Percentiles rank a stretch among this genome's conserved stretches.
phyloP scores from a whole-genome alignment of 495 filamentous ascomycete species.

The Aspergillus leporis region DNA sequence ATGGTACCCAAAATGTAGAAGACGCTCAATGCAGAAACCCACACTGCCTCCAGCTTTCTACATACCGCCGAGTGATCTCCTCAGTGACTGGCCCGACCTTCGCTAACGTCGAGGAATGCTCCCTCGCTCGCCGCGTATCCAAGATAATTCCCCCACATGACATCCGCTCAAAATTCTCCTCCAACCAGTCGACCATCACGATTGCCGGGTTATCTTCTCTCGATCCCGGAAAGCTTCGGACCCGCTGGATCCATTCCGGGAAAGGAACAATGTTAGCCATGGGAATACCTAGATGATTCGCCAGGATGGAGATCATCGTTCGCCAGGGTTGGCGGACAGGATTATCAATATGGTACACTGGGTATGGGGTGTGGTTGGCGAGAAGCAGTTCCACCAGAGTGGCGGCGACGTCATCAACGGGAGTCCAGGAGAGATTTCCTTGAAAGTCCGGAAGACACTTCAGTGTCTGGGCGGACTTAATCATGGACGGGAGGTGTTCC shows the following conservation, averaged over 20 bases:
- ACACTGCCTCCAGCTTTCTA: constrained; percentile 5
- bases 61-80: constrained; percentile 3
- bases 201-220: constrained; percentile 50
- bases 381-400: constrained; percentile 41
- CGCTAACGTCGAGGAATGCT: constrained; percentile 6
- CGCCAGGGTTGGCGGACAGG: constrained; percentile 50
- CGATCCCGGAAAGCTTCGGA: constrained; percentile 27
- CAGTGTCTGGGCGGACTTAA: constrained; percentile 53
- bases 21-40: constrained; percentile 6
- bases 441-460: constrained; percentile 42
- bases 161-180: constrained; percentile 41
- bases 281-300: constrained; percentile 41
- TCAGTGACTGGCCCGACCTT: constrained; percentile 6
- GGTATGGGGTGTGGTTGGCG: constrained; percentile 23
- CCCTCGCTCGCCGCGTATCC: neutral
- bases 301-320: constrained; percentile 41
- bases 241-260: constrained; percentile 47
- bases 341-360: constrained; percentile 59
- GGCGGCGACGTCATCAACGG: constrained; percentile 47
- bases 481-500: constrained; percentile 50
- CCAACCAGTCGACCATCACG: constrained; percentile 49
- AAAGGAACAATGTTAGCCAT: constrained; percentile 41
- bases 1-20: no score
- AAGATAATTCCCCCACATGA: constrained; percentile 7
- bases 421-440: constrained; percentile 48